Evolutionary conservation across 1,284 basidiomycete species (phyloP).

Genomic region (Trichosporon sp.): DNA sequence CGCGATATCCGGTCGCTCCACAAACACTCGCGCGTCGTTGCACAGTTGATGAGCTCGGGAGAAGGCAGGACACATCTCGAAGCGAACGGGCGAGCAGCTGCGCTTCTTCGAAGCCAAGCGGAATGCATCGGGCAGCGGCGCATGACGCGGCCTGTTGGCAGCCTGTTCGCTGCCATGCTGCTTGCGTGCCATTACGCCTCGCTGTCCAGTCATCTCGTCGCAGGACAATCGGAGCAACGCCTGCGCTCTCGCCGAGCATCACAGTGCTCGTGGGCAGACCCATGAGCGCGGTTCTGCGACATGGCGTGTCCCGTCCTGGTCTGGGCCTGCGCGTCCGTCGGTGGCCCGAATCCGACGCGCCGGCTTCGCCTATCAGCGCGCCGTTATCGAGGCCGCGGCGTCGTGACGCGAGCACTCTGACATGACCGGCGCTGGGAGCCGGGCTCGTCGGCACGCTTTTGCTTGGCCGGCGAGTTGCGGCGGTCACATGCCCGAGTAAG

Average conservation of each 20-base stretch:
- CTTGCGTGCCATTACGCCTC: no score
- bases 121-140: no score
- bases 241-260: neutral
- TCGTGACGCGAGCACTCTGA: neutral
- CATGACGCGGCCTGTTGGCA: no score
- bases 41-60: no score
- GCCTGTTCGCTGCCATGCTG: no score
- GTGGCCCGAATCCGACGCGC: no score
- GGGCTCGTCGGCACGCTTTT: neutral
- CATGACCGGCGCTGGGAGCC: neutral
- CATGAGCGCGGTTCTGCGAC: neutral
- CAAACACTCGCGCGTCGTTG: no score
- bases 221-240: neutral
- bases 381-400: neutral
- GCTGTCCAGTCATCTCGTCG: neutral
- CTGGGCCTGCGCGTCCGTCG: no score
- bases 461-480: neutral
- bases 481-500: neutral
- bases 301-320: neutral
- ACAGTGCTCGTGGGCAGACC: neutral
- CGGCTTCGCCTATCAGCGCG: neutral
- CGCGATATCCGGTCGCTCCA: neutral
- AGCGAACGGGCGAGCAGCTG: no score
- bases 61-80: no score
- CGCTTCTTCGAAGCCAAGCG: no score